Evolutionary conservation across 1,139 yeast species (phyloP), one percentile per base, ranked within the genome.

Genomic region (Yamadazyma triangularis): DNA sequence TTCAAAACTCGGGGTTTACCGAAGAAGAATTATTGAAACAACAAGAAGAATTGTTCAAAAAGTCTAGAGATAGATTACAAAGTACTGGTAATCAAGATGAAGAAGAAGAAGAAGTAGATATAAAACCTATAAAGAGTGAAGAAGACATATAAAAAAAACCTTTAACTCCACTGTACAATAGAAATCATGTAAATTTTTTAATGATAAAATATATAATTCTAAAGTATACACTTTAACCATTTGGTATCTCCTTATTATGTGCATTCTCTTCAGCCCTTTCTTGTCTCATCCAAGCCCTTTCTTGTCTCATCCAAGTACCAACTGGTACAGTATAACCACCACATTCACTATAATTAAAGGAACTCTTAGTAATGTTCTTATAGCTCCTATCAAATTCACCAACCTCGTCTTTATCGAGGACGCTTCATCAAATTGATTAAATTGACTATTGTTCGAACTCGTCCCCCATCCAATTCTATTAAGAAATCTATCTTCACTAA

Each of bases 1-100:
- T 91, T 50, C 96, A 88, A 56, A 87, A 86, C 47, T 82, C 94
- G 6, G 97, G 97, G 0, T 69, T 89, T 40, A 68, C 91, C 1
- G 97, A 89, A 51, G 98, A 89, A 54, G 98, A 91, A 54, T 66
- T 91, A 37, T 71, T 91, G 50, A 75, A 77, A 45, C 95, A 91
- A 55, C 99, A 91, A 54, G 97, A 91, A 51, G 94, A 85, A 51
- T 65, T 91, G 40, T 89, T 91, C 59, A 85, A 91, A 46, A 82
- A 85, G 51, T 86, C 96, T 19, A 70, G 97, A 41, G 88, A 87
- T 37, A 67, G 86, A 39, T 64, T 83, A 42, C 83, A 82, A 40
- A 60, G 51, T 28, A 30, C 27, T 22, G 28, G 32, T 21, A 23
- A n/a, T 29, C 13, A 21, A 11, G 23, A 33, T 21, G 35, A 35